phyloP scores from a whole-genome alignment of 352 stramenopile species.

The Aphanomyces cochlioides region DNA sequence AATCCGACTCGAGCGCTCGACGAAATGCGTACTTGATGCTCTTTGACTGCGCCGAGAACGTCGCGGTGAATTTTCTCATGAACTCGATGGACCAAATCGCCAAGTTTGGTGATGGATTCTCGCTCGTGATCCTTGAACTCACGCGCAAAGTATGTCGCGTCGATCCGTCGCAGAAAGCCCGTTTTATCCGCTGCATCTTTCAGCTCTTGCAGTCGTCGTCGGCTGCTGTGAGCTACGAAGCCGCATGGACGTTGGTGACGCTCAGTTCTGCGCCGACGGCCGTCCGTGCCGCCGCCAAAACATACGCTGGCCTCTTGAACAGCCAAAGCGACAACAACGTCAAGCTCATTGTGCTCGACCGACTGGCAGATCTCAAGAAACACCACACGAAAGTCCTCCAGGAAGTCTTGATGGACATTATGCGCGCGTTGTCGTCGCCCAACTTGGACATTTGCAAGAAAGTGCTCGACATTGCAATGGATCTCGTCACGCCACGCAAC shows the following conservation, averaged over 20 bases:
- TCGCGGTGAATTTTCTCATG: conserved; percentile 97
- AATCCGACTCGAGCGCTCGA: conserved; percentile 92
- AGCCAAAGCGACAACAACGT: conserved; percentile 99
- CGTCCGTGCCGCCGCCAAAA: conserved; percentile 95
- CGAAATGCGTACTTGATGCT: conserved; percentile 99
- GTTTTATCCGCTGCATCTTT: conserved; percentile 98
- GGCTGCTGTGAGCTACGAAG: conserved; percentile 95
- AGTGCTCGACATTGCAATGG: conserved; percentile 97
- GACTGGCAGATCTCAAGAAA: conserved; percentile 96
- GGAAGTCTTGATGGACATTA: conserved; percentile 99
- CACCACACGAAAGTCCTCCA: conserved; percentile 96
- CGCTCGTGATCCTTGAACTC: conserved; percentile 98
- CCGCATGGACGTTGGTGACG: conserved; percentile 98
- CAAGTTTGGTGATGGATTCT: conserved; percentile 97
- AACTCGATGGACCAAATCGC: conserved; percentile 94
- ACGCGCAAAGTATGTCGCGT: conserved; percentile 97
- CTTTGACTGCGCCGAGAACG: conserved; percentile 97
- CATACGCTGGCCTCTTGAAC: conserved; percentile 97
- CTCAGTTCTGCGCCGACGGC: conserved; percentile 97
- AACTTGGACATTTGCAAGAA: conserved; percentile 99
- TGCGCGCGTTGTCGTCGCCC: conserved; percentile 94
- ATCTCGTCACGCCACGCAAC: conserved; percentile 96
- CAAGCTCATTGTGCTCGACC: conserved; percentile 99
- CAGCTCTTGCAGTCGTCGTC: conserved; percentile 93
- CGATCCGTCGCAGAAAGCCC: conserved; percentile 97